Base-by-base conservation (phyloP, 1,284 basidiomycete species). In the Trichosporon ovoides region DNA sequence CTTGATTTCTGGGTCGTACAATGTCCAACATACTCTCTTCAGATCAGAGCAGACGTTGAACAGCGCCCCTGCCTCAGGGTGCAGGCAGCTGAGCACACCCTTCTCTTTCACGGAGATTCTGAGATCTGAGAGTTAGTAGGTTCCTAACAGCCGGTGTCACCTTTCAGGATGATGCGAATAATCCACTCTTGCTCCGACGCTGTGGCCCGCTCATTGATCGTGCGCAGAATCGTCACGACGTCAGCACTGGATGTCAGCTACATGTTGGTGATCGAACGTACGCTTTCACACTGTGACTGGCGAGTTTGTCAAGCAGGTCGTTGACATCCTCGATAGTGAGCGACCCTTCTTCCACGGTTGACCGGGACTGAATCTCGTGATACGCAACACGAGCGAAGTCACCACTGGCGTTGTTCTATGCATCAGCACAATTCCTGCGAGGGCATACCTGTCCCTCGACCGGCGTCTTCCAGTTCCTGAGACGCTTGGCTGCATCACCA, bases 41-140 rank as follows among this genome's bases (percentile, higher is more conserved):
- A 97, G 80, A 73, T 97, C 93, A 0, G 92, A 94, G 70, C 91
- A 96, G 1, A 91, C 91, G 70, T 96, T 96, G 80, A 89, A 97
- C 3, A 95, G 78, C 67, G 89, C 88, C 59, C 88, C 85, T 0
- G 93, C 92, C 64, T 96, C 91, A 1, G 88, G 88, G 72, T 98
- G 93, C 68, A 95, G 90, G 3, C 89, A 86, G 0, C 84, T 79
- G 61, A 98, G 86, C 0, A 97, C 87, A 0, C 88, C 90, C 12
- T 87, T 90, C 74, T 96, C 93, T 49, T 77, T 64, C 14, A 81
- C 70, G 3, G 74, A 75, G 28, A 80, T 75, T 34, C 78, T 75
- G 33, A 81, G 70, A 55, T 80, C 80, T 80, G 53, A 0, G 16
- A 2, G 34, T 60, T 31, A 58, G 43, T 28, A 7, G 28, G 20